phyloP scores from a whole-genome alignment of 2,329 filamentous ascomycete genomes.

The Fusarium continuum region DNA sequence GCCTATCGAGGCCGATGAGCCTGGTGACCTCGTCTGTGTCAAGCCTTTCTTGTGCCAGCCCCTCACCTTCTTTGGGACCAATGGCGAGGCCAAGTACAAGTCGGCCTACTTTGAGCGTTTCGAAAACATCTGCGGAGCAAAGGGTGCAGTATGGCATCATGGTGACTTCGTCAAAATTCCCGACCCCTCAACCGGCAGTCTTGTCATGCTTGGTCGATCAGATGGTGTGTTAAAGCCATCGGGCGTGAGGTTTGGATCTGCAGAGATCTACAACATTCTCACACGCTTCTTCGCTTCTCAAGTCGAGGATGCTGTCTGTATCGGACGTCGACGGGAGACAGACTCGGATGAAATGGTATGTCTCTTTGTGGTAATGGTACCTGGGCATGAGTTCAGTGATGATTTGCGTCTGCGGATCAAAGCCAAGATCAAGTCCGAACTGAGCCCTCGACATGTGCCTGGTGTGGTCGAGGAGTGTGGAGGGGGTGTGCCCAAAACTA shows the following conservation, averaged over 20 bases:
- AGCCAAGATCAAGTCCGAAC: constrained; percentile 73
- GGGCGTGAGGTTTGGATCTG: constrained; percentile 90
- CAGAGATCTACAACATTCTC: constrained; percentile 96
- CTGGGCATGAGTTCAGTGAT: constrained; percentile 63
- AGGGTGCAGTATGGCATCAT: constrained; percentile 81
- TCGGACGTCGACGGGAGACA: constrained; percentile 75
- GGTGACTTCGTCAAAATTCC: constrained; percentile 83
- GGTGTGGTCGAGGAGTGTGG: constrained; percentile 81
- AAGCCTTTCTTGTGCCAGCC: constrained; percentile 91
- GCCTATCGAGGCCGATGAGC: constrained; percentile 67
- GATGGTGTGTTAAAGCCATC: constrained; percentile 94
- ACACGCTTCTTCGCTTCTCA: constrained; percentile 81
- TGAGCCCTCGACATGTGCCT: constrained; percentile 91
- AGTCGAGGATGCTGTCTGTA: constrained; percentile 86
- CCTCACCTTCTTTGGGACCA: constrained; percentile 82
- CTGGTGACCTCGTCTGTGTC: constrained; percentile 89
- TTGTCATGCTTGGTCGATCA: constrained; percentile 90
- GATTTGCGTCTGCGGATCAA: constrained; percentile 72
- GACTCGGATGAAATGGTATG: constrained; percentile 89
- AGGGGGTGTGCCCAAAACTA: constrained; percentile 86
- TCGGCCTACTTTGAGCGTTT: constrained; percentile 91
- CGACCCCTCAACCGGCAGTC: constrained; percentile 75
- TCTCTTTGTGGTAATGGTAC: constrained; percentile 82
- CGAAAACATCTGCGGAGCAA: constrained; percentile 52
- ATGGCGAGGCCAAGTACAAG: constrained; percentile 75